These are phyloP conservation scores for Jaltomata sinuosa DNA, from an alignment of 257 asterid species.

Conservation along the genomic window DNA sequence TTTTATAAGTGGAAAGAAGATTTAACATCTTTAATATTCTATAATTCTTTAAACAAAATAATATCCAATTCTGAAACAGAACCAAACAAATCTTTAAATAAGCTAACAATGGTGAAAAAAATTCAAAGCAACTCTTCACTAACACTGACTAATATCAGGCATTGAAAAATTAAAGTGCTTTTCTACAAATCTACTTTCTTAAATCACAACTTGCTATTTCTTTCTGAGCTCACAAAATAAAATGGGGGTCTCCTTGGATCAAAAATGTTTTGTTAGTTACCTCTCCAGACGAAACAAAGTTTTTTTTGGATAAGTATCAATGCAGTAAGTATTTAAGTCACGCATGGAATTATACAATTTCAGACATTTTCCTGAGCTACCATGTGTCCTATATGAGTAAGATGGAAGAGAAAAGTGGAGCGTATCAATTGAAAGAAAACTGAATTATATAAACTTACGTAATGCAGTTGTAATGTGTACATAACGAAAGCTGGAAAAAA, in stretches of 20 bases:
- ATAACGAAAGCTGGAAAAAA: background rate
- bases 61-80: background rate
- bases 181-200: background rate
- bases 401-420: too few species aligned
- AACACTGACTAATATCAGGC: background rate
- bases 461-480: too few species aligned
- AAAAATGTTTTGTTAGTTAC: background rate
- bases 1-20: background rate
- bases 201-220: background rate
- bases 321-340: too few species aligned
- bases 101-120: background rate
- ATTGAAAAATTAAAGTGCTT: background rate
- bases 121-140: background rate
- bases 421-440: too few species aligned
- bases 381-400: too few species aligned
- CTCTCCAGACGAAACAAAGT: background rate
- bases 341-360: too few species aligned
- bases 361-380: too few species aligned
- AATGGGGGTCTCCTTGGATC: background rate
- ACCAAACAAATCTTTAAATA: background rate
- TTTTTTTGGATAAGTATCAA: too few species aligned
- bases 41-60: background rate
- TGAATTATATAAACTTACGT: background rate
- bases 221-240: background rate
- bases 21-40: background rate